Conservation (phyloP, 208 protist species). For the Trichomonas vaginalis region DNA sequence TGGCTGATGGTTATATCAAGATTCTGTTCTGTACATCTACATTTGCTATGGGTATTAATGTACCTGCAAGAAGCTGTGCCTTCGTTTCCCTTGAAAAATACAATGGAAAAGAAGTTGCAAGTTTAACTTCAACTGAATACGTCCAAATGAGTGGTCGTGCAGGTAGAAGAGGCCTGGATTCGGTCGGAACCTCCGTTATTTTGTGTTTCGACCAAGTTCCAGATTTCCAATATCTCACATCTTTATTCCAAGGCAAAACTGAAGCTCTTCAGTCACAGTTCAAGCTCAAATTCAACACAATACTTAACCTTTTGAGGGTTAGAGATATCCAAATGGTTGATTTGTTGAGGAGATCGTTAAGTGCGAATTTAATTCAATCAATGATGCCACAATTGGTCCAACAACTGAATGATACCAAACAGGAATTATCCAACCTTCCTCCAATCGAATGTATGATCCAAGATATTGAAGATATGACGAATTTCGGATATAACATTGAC, state of each 20-base stretch:
- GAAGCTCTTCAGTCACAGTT: background rate
- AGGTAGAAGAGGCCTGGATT: slow-evolving; percentile 90
- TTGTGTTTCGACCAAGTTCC: background rate
- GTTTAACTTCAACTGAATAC: slow-evolving; percentile 23
- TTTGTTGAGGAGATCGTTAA: background rate
- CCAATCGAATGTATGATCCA: background rate
- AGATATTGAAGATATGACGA: background rate
- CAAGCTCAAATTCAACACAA: slow-evolving; percentile 5
- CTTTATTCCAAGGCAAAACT: background rate
- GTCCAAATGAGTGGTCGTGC: slow-evolving; percentile 95
- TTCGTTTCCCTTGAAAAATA: background rate
- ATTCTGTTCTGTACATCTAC: slow-evolving; percentile 97
- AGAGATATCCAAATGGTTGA: slow-evolving; percentile 16
- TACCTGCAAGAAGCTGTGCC: slow-evolving; percentile 72
- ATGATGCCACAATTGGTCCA: background rate
- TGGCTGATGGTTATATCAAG: slow-evolving; percentile 46
- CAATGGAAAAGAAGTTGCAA: slow-evolving; percentile 53
- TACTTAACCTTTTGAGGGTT: slow-evolving; percentile 2
- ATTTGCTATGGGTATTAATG: slow-evolving; percentile 99
- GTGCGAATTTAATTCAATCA: background rate
- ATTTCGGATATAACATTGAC: background rate
- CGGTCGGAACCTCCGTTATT: slow-evolving; percentile 61
- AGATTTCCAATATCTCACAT: slow-evolving; percentile 37
- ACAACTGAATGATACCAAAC: background rate
- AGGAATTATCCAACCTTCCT: background rate